Evolutionary conservation across 2,329 filamentous ascomycete species (phyloP), one percentile per base, ranked within the genome.

Genomic region (Myrmaecium sp.): DNA sequence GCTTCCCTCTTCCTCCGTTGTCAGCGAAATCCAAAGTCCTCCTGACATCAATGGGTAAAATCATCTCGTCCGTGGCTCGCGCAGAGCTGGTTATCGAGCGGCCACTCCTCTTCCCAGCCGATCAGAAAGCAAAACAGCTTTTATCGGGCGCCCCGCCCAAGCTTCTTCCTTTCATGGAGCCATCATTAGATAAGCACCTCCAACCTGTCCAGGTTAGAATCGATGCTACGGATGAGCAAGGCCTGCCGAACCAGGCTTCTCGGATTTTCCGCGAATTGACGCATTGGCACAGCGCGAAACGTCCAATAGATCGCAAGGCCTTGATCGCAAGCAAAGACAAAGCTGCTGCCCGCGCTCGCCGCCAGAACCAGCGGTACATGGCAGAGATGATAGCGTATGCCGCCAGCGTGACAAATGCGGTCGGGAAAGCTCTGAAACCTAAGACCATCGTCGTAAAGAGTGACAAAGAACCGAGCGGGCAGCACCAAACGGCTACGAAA

Each of bases 301-400:
- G 55, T 14, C 54, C 59, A 1, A 35, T 70, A 3, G 58, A 64
- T 14, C 39, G 43, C 4, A 58, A 57, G 26, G 44, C 33, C 31
- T 41, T 30, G 29, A 18, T 30, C 16, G 30, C 35, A 6, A 44
- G 34, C 29, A 53, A 42, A 38, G 40, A 52, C 36, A 50, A 46
- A 26, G 40, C 34, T 33, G 39, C 26, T 30, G 48, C 44, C 28
- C 54, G 43, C 32, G 52, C 57, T 5, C 48, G 46, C 27, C 60
- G 53, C 33, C 54, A 53, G 28, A 70, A 74, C 23, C 74, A 82
- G 38, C 58, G 56, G 27, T 71, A 69, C 40, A 75, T 78, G 65
- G 62, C 64, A 2, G 71, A 78, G 31, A 76, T 76, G 49, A 60
- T 62, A 15, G 57, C 61, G 1, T 83, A 82, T 42, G 72, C 77